Conservation (phyloP, 345 rosid species). For the Diplotaxis tenuifolia region DNA sequence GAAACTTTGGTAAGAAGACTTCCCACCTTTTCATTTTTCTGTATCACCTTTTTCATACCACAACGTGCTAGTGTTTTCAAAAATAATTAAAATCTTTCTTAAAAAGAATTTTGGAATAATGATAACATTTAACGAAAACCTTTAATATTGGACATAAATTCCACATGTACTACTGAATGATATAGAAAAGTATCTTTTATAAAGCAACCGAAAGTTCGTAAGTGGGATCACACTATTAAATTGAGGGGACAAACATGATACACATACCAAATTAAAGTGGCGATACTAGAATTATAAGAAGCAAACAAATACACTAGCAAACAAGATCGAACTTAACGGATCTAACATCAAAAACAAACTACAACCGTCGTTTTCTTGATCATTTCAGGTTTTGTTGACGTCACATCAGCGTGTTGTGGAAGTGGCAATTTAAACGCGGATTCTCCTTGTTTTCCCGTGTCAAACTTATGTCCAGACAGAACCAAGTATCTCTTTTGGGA, state of each 20-base stretch:
- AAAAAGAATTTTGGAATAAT: too few relatives aligned
- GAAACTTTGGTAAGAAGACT: background rate
- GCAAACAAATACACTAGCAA: background rate
- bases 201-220: background rate
- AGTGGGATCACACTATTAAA: background rate
- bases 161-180: background rate
- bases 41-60: too few relatives aligned
- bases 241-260: background rate
- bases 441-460: conserved; percentile 50
- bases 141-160: background rate
- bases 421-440: conserved; percentile 54
- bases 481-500: conserved; percentile 80
- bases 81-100: background rate
- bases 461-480: conserved; percentile 60
- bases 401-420: conserved; percentile 79
- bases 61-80: background rate
- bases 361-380: background rate
- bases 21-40: too few relatives aligned
- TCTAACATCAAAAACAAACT: background rate
- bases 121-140: background rate
- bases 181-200: background rate
- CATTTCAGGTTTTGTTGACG: conserved; percentile 57
- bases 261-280: background rate
- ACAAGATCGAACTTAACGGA: background rate
- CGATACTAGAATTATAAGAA: background rate